Base-by-base conservation (phyloP, 2,329 filamentous ascomycete genomes). In the Thielaviopsis populi region DNA sequence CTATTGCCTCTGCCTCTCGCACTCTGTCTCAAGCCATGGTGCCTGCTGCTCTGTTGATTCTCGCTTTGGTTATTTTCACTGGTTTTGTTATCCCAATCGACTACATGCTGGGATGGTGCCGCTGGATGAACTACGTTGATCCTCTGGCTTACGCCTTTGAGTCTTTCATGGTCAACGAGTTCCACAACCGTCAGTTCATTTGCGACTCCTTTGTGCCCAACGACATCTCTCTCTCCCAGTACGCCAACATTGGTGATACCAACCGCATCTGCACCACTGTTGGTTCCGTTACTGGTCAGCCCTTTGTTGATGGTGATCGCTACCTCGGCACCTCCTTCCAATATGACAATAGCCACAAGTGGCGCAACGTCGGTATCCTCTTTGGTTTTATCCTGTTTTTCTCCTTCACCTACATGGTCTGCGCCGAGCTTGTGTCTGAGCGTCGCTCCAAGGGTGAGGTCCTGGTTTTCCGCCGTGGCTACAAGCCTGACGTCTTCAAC, bases 81-180 rank as follows among this genome's bases (percentile, higher is more conserved):
- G 87, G 85, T 66, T 88, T 91, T 71, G 80, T 83, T 65, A 79
- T 86, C 63, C 82, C 81, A 0, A 80, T 79, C 69, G 73, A 76
- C 62, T 83, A 92, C 74, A 94, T 90, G 87, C 79, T 87, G 6
- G 81, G 77, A 1, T 95, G 89, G 89, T 87, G 87, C 69, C 80
- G 84, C 66, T 95, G 90, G 90, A 83, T 95, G 67, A 87, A 87
- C 71, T 92, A 89, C 71, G 76, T 94, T 46, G 85, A 95, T 66
- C 88, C 89, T 1, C 80, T 95, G 11, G 83, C 83, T 1, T 95
- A 95, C 68, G 83, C 84, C 0, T 95, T 95, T 70, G 89, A 95
- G 72, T 78, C 84, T 0, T 78, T 95, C 30, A 86, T 92, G 80
- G 80, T 88, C 67, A 95, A 95, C 73, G 91, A 96, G 73, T 95